phyloP scores from a whole-genome alignment of 2,329 filamentous ascomycete species.

The Penicillium sp. region DNA sequence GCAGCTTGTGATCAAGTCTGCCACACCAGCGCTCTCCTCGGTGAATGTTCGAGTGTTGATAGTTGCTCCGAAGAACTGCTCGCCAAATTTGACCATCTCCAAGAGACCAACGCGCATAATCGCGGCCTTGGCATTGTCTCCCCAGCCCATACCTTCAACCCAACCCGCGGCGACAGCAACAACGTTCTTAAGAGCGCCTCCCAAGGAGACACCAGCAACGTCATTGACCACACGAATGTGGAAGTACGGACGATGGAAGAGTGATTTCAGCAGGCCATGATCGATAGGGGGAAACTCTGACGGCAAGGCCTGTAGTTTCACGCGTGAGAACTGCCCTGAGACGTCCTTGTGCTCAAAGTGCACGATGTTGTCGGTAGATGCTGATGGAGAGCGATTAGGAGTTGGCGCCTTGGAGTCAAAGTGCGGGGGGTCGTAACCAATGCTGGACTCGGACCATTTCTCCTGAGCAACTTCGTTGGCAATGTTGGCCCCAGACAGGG shows the following conservation, averaged over 20 bases:
- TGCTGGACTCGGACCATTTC: slow-evolving; percentile 96
- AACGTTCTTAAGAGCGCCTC: slow-evolving; percentile 95
- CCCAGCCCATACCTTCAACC: slow-evolving; percentile 94
- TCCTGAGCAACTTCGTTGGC: slow-evolving; percentile 92
- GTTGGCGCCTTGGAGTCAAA: slow-evolving; percentile 82
- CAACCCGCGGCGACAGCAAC: slow-evolving; percentile 94
- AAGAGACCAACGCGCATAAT: slow-evolving; percentile 95
- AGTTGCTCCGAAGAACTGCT: slow-evolving; percentile 86
- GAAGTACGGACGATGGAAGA: slow-evolving; percentile 98
- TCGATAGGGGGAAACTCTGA: slow-evolving; percentile 83
- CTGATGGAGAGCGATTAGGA: slow-evolving; percentile 57
- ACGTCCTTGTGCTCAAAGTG: slow-evolving; percentile 70
- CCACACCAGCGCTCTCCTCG: slow-evolving; percentile 93
- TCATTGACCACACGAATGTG: slow-evolving; percentile 92
- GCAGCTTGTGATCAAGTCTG: slow-evolving; percentile 93
- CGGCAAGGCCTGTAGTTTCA: slow-evolving; percentile 76
- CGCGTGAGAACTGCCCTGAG: slow-evolving; percentile 68
- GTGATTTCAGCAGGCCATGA: slow-evolving; percentile 77
- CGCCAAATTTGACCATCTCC: slow-evolving; percentile 96
- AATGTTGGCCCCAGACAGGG: slow-evolving; percentile 94
- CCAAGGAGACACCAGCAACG: slow-evolving; percentile 94
- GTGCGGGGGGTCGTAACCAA: slow-evolving; percentile 90
- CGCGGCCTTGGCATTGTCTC: slow-evolving; percentile 98
- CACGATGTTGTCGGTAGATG: slow-evolving; percentile 56
- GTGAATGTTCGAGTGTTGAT: slow-evolving; percentile 87